Evolutionary conservation across 2,329 filamentous ascomycete species (phyloP), one percentile per base, ranked within the genome.

Genomic region (Massarina eburnea): DNA sequence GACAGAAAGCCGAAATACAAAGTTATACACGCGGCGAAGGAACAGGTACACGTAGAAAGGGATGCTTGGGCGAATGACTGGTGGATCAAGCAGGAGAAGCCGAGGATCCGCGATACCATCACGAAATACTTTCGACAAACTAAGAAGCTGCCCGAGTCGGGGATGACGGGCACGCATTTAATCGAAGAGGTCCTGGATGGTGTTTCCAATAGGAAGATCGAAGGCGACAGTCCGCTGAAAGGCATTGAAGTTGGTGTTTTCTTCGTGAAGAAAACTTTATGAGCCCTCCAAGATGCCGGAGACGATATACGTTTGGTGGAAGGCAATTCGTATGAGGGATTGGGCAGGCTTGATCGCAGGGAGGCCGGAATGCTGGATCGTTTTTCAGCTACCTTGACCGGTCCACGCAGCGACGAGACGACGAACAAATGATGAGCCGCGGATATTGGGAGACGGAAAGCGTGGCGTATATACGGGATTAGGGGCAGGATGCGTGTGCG

Each of bases 1-100:
- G 48, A 53, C 19, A 48, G 53, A 46, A 61, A 69, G 55, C 56
- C 62, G 43, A 72, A 62, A 1, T 72, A 68, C 47, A 78, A 66
- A 18, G 51, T 82, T 2, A 69, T 77, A 1, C 75, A 82, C 52
- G 72, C 80, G 1, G 72, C 76, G 4, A 77, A 73, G 48, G 73
- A 80, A 30, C 72, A 75, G 43, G 75, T 80, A 14, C 55, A 69
- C 1, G 67, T 84, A 2, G 74, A 78, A 41, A 73, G 80, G 21
- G 69, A 73, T 17, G 72, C 77, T 2, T 86, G 83, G 83, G 75
- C 77, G 8, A 64, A 67, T 24, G 78, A 84, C 45, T 85, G 82
- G 82, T 85, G 80, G 73, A 77, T 81, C 36, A 80, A 83, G 58
- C 83, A 86, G 58, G 83, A 85, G 60, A 81, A 81, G 55, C 72